Evolutionary conservation across 306 rosid genomes (phyloP).

Genomic region (Cicer bijugum): DNA sequence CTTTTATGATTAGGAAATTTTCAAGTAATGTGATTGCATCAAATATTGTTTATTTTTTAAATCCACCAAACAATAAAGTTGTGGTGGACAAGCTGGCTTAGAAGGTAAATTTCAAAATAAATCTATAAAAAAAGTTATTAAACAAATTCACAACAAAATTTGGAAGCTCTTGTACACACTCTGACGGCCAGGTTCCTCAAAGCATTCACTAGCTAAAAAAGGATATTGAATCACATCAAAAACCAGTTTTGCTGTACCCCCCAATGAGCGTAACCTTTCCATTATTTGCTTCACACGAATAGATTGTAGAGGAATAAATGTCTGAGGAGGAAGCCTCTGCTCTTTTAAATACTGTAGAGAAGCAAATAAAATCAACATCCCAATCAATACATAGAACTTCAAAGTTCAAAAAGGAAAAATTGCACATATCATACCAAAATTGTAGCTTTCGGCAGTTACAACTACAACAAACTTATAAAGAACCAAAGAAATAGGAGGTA

Average conservation of each 20-base stretch:
- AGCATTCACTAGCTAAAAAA: conserved; percentile 46
- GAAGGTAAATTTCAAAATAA: conserved; percentile 32
- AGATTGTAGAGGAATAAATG: conserved; percentile 97
- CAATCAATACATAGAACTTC: conserved; percentile 35
- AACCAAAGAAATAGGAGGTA: conserved; percentile 17
- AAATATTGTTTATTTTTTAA: conserved; percentile 13
- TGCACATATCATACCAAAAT: conserved; percentile 13
- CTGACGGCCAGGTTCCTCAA: conserved; percentile 33
- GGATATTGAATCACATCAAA: conserved; percentile 99
- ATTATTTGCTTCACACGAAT: conserved; percentile 89
- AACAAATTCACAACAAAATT: conserved; percentile 32
- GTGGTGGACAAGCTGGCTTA: conserved; percentile 21
- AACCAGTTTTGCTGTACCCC: conserved; percentile 84
- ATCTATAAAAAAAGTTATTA: conserved; percentile 1
- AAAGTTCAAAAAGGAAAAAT: conserved; percentile 33
- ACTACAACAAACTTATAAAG: background rate
- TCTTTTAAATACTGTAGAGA: conserved; percentile 94
- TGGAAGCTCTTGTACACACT: conserved; percentile 11
- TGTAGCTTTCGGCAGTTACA: conserved; percentile 31
- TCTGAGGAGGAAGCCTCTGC: conserved; percentile 99
- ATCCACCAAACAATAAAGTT: conserved; percentile 20
- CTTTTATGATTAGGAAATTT: conserved; percentile 29
- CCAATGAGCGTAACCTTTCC: conserved; percentile 89
- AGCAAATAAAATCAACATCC: conserved; percentile 38
- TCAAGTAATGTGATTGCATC: conserved; percentile 12